Conservation (phyloP, 441 rosid genomes). For the Lagerstroemia fauriei region DNA sequence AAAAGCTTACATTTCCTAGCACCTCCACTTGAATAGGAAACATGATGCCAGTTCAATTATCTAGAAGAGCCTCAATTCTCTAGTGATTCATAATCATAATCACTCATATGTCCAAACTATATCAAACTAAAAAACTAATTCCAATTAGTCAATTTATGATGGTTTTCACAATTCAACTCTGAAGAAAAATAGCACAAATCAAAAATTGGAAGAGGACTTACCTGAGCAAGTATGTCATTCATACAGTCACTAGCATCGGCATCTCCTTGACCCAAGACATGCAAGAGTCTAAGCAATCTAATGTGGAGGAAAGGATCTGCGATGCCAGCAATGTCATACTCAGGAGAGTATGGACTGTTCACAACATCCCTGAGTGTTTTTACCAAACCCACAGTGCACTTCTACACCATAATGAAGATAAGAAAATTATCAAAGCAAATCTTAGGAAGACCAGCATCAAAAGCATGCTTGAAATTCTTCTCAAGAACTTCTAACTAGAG, state of each 20-base stretch:
- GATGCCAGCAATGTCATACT: conserved; percentile 96
- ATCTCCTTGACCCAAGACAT: conserved; percentile 90
- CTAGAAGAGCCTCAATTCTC: not conserved
- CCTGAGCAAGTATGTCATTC: conserved; percentile 99
- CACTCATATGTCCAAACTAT: not conserved
- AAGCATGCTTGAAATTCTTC: not conserved
- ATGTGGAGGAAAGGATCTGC: conserved; percentile 95
- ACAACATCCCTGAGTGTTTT: conserved; percentile 77
- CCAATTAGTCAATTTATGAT: not conserved
- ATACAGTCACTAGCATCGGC: conserved; percentile 88
- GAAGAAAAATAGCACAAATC: conserved; percentile 11
- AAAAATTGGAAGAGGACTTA: conserved; percentile 17
- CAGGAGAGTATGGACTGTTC: conserved; percentile 94
- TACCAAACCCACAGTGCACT: conserved; percentile 83
- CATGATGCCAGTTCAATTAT: not conserved
- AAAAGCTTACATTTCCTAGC: not conserved
- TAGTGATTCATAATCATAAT: not conserved
- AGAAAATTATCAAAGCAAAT: conserved; percentile 20
- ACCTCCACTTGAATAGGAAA: not conserved
- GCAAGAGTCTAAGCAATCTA: conserved; percentile 83
- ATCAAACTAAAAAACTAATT: not conserved
- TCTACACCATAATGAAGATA: conserved; percentile 50
- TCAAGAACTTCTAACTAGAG: not conserved
- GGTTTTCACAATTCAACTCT: not conserved
- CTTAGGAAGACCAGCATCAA: conserved; percentile 2